Evolutionary conservation across 768 basidiomycete species (phyloP).

Genomic region (Suillus lakei): DNA sequence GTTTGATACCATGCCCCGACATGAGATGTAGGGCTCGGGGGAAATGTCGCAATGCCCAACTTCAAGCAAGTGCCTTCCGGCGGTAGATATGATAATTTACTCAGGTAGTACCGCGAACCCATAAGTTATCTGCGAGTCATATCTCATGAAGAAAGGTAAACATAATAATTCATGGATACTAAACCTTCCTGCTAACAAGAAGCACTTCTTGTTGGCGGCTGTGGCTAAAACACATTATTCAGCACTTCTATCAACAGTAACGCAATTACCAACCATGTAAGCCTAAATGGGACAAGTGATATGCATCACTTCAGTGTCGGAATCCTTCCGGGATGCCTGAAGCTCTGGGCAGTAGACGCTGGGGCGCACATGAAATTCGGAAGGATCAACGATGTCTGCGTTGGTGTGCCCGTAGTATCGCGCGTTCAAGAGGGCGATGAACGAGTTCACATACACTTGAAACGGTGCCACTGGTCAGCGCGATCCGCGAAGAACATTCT

Average conservation of each 20-base stretch:
- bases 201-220: not conserved
- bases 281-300: not conserved
- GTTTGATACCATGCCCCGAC: not conserved
- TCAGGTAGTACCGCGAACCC: not conserved
- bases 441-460: not conserved
- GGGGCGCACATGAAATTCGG: not conserved
- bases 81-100: not conserved
- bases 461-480: not conserved
- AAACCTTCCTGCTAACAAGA: not conserved
- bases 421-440: not conserved
- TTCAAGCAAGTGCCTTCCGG: not conserved
- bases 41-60: not conserved
- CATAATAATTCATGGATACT: no score
- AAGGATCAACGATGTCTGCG: not conserved
- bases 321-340: not conserved
- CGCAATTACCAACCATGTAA: not conserved
- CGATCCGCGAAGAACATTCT: not conserved
- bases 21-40: no score
- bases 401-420: not conserved
- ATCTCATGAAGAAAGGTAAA: not conserved
- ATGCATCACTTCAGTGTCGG: not conserved
- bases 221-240: not conserved
- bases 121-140: not conserved
- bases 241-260: not conserved
- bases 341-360: not conserved